Percentiles rank a stretch among this genome's conserved stretches.
Conservation (phyloP, 2,329 filamentous ascomycete genomes). For the Phyllachora maydis region DNA sequence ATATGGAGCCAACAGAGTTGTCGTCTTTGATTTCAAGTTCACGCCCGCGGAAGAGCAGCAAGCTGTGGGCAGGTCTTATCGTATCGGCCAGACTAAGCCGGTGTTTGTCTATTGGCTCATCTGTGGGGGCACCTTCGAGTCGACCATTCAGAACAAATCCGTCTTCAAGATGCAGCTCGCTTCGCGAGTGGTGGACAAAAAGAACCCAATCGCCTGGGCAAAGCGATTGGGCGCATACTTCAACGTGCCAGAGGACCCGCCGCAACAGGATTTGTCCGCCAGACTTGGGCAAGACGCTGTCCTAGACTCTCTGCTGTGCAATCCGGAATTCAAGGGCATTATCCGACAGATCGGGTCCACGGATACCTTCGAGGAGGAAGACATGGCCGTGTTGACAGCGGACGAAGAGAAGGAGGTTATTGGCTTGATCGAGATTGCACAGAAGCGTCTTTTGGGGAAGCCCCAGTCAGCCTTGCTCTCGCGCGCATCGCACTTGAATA, state of each 20-base stretch:
- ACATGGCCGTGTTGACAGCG: conserved; percentile 36
- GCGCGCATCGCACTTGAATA: conserved; percentile 2
- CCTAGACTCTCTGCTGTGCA: conserved; percentile 25
- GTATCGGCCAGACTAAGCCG: conserved; percentile 59
- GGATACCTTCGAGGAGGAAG: conserved; percentile 54
- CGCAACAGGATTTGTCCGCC: conserved; percentile 25
- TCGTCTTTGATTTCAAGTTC: conserved; percentile 70
- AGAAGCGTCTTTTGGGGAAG: conserved; percentile 5
- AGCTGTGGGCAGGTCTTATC: conserved; percentile 70
- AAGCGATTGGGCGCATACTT: conserved; percentile 35
- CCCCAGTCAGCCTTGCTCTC: conserved; percentile 5
- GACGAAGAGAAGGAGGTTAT: conserved; percentile 39
- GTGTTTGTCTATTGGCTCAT: conserved; percentile 76
- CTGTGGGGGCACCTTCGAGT: conserved; percentile 61
- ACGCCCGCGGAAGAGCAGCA: conserved; percentile 72
- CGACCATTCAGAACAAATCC: conserved; percentile 48
- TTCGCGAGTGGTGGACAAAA: conserved; percentile 64
- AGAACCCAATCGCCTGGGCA: conserved; percentile 43
- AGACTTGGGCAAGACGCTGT: conserved; percentile 43
- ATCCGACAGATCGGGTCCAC: conserved; percentile 42
- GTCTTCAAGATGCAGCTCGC: conserved; percentile 72
- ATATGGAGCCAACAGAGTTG: conserved; percentile 61
- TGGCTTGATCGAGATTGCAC: conserved; percentile 11
- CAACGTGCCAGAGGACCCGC: conserved; percentile 30
- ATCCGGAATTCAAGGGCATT: conserved; percentile 9